These are phyloP conservation scores for Tolypocladium tropicale DNA, from an alignment of 2,329 filamentous ascomycete species.

Conservation along the genomic window DNA sequence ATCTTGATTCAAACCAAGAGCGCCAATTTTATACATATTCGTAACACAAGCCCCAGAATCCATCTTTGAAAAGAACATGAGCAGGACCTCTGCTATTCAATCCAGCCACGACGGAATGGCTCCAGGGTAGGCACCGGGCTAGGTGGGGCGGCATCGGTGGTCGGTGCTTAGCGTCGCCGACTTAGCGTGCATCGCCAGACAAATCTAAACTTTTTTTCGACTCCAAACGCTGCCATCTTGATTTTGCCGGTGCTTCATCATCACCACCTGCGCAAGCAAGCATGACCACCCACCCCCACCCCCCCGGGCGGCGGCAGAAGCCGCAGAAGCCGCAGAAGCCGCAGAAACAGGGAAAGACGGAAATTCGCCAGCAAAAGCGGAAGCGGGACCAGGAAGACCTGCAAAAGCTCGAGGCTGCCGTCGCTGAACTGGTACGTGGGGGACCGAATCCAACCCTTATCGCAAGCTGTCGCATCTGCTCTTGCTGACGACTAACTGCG, in stretches of 20 bases:
- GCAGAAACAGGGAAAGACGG: slow-evolving; percentile 19
- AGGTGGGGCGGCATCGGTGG: background rate
- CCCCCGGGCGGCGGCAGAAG: slow-evolving; percentile 13
- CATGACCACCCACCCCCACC: slow-evolving; percentile 20
- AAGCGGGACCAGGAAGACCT: slow-evolving; percentile 27
- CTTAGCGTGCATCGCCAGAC: background rate
- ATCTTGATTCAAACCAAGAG: too few species aligned
- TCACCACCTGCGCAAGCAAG: background rate
- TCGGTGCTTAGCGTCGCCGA: background rate
- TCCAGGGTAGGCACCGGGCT: too few species aligned
- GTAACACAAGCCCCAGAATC: too few species aligned
- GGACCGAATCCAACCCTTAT: background rate
- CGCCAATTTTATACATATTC: too few species aligned
- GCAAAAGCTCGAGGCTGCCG: slow-evolving; percentile 20
- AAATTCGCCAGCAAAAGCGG: slow-evolving; percentile 24
- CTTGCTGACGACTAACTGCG: background rate
- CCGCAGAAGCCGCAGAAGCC: slow-evolving; percentile 13
- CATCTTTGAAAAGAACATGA: too few species aligned
- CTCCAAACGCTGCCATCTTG: background rate
- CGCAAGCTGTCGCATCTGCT: too few species aligned
- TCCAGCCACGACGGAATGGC: too few species aligned
- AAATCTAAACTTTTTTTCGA: background rate
- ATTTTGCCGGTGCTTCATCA: background rate
- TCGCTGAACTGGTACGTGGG: slow-evolving; percentile 20
- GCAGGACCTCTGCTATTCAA: too few species aligned